Conservation (phyloP, 805 yeast species). For the Jamesozyma rosinii region DNA sequence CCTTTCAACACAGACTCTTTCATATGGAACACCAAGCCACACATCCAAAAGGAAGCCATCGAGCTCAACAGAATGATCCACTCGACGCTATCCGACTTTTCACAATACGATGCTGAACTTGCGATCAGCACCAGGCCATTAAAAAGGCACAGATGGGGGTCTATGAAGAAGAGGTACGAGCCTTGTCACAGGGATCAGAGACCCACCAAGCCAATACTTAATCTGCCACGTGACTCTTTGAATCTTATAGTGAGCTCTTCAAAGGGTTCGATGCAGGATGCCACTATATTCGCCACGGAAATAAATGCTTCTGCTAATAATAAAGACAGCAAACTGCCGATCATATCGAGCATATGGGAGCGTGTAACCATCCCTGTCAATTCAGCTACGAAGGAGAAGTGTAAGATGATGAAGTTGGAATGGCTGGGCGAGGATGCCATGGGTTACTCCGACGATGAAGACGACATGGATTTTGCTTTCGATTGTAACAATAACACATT, state of each 20-base stretch:
- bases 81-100: conserved; percentile 5
- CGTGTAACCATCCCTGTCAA: conserved; percentile 28
- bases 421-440: conserved; percentile 13
- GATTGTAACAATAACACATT: conserved; percentile 2
- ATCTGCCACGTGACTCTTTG: conserved; percentile 11
- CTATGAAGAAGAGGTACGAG: neutral
- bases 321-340: conserved; percentile 15
- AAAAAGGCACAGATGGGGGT: neutral
- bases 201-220: conserved; percentile 20
- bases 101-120: neutral
- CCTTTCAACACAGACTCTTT: conserved; percentile 6
- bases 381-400: conserved; percentile 18
- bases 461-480: conserved; percentile 3
- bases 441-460: conserved; percentile 2
- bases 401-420: conserved; percentile 13
- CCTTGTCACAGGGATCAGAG: conserved; percentile 16
- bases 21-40: conserved; percentile 7
- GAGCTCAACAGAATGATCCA: conserved; percentile 15
- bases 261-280: conserved; percentile 24
- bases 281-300: conserved; percentile 29
- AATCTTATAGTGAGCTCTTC: conserved; percentile 25
- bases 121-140: neutral
- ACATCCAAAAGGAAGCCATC: conserved; percentile 8
- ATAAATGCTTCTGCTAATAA: conserved; percentile 20
- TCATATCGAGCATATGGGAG: conserved; percentile 19